Percentiles rank a stretch among this genome's conserved stretches.
Conservation (phyloP, 179 eudicot genomes). For the Spergularia azorica region DNA sequence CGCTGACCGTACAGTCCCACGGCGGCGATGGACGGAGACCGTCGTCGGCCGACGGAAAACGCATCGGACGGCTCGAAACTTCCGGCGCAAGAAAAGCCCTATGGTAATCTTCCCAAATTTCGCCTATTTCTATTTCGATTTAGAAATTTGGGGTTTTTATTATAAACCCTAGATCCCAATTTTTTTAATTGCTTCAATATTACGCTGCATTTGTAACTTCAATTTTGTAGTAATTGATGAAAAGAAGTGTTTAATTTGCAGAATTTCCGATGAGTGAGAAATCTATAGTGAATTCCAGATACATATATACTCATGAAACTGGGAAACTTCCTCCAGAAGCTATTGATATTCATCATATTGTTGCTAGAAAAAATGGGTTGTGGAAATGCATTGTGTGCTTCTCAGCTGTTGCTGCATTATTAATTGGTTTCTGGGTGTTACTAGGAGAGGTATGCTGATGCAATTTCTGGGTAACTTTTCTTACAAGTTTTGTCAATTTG, state of each 20-base stretch:
- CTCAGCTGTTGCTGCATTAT: slow-evolving; percentile 33
- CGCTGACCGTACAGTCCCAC: no score
- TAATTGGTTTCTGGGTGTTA: slow-evolving; percentile 25
- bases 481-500: not conserved
- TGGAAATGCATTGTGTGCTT: slow-evolving; percentile 23
- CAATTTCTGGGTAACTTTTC: not conserved
- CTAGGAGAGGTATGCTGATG: slow-evolving; percentile 36
- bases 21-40: no score
- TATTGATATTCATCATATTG: slow-evolving; percentile 53
- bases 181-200: not conserved
- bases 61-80: no score
- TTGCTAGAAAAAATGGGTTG: slow-evolving; percentile 21
- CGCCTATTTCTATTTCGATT: not conserved
- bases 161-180: no score
- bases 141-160: not conserved
- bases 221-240: not conserved
- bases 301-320: slow-evolving; percentile 41
- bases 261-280: slow-evolving; percentile 39
- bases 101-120: no score
- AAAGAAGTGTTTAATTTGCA: slow-evolving; percentile 3
- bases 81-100: no score
- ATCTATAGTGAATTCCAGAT: slow-evolving; percentile 35
- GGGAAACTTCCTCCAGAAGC: slow-evolving; percentile 36
- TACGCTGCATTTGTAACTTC: not conserved
- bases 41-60: no score